Evolutionary conservation across 2,329 filamentous ascomycete species (phyloP).

Genomic region (Botrytis fabae): DNA sequence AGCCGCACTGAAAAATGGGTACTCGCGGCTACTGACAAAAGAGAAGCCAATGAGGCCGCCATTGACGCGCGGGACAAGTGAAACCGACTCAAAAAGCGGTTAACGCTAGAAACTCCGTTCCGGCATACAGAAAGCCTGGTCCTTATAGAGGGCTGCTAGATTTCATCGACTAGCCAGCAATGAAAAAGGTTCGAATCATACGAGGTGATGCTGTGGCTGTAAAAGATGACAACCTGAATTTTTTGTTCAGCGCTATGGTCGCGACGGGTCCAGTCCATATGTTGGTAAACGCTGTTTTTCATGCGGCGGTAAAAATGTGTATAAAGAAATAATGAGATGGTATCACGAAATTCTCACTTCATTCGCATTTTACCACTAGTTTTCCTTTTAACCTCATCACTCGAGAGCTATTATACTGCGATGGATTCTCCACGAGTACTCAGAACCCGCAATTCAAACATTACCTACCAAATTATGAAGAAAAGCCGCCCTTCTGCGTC

Average conservation of each 20-base stretch:
- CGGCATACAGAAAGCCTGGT: background rate
- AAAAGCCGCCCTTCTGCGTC: background rate
- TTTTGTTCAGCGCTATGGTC: background rate
- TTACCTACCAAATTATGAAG: slow-evolving; percentile 7
- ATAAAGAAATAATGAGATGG: slow-evolving; percentile 1
- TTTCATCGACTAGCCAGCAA: background rate
- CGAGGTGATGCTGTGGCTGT: too few relatives aligned
- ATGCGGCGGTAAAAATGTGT: background rate
- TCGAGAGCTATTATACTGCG: background rate
- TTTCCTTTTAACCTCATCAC: background rate
- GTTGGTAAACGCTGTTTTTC: background rate
- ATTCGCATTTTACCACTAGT: background rate
- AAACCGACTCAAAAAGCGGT: background rate
- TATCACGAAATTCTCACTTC: background rate
- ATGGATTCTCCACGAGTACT: slow-evolving; percentile 13
- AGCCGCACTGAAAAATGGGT: background rate
- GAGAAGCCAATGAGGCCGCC: background rate
- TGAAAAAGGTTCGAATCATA: background rate
- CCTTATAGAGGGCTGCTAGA: background rate
- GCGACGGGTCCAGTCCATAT: background rate
- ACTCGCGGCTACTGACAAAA: slow-evolving; percentile 5
- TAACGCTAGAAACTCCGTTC: background rate
- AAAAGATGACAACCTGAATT: background rate
- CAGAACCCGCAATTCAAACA: background rate
- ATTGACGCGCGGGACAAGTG: slow-evolving; percentile 1